These are phyloP conservation scores for Sphaerulina vaccinii DNA, from an alignment of 2,329 filamentous ascomycete genomes.

Conservation along the genomic window DNA sequence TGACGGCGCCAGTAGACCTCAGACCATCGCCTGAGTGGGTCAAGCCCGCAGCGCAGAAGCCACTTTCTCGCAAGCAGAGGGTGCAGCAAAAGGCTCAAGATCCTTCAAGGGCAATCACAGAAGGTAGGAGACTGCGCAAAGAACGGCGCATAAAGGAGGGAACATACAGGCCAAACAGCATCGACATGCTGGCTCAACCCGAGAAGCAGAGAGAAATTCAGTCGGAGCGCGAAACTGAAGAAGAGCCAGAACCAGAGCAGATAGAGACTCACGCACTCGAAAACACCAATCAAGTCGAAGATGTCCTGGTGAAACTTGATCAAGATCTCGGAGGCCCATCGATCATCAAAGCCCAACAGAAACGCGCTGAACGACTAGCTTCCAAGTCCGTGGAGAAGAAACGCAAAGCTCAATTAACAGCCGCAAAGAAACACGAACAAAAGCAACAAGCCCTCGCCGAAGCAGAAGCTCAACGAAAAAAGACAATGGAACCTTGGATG, in stretches of 20 bases:
- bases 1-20: not conserved
- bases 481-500: constrained; percentile 60
- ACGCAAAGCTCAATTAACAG: constrained; percentile 1
- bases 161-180: not conserved
- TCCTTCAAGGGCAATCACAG: not conserved
- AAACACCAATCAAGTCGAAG: constrained; percentile 13
- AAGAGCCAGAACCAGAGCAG: not conserved
- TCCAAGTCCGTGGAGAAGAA: constrained; percentile 15
- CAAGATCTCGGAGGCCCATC: constrained; percentile 20
- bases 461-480: constrained; percentile 9
- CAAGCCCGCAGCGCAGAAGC: constrained; percentile 9
- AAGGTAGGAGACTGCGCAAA: constrained; percentile 1
- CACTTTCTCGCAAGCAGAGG: not conserved
- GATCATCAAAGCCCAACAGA: constrained; percentile 10
- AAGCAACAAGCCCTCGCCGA: constrained; percentile 1
- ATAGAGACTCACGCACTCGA: constrained; percentile 2
- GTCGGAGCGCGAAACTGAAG: not conserved
- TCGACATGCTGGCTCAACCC: not conserved
- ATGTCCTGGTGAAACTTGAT: constrained; percentile 27
- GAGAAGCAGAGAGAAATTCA: not conserved
- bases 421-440: constrained; percentile 12
- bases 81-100: not conserved
- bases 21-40: not conserved
- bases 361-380: constrained; percentile 5
- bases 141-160: constrained; percentile 3